Evolutionary conservation across 306 rosid species (phyloP), one percentile per base, ranked within the genome.

Genomic region (Gillenia trifoliata): DNA sequence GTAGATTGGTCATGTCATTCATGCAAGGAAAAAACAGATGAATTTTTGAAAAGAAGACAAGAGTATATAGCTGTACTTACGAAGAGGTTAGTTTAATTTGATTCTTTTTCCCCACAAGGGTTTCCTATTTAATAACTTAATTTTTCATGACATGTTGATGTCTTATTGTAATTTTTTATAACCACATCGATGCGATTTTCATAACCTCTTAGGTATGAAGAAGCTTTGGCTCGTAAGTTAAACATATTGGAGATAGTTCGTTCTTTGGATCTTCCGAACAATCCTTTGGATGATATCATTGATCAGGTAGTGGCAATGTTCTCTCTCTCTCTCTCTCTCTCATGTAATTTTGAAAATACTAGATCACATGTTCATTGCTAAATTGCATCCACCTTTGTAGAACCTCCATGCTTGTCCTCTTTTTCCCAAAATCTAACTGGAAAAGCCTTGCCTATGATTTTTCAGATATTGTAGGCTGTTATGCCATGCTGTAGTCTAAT

Each of bases 1-100:
- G 98, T 77, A 78, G 97, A 90, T 71, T 94, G 97, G 99, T 86
- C 99, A 26, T 92, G 99, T 77, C 86, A 90, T 83, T 87, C 91
- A 22, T 94, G 99, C 91, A 86, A 90, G 83, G 96, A 88, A 67
- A 90, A 89, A 79, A 94, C 97, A 9, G 99, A 94, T 50, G 99
- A 92, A 69, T 90, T 86, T 85, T 94, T 94, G 84, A 86, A 70
- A 87, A 85, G 77, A 78, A 88, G 90, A 85, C 87, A 86, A 49
- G 92, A 84, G 36, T 89, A 90, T 85, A 40, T 92, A 55, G 71
- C 90, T 43, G 96, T 87, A 38, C 88, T 94, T 72, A 86, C 83
- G 78, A 92, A 85, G 84, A 90, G 97, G 99, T 94, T 41, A 41
- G 4, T 40, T 15, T 9, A 38, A 23, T n/a, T 56, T 71, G 52